Base-by-base conservation (phyloP, 2,329 filamentous ascomycete genomes). In the Penicillium sp. region DNA sequence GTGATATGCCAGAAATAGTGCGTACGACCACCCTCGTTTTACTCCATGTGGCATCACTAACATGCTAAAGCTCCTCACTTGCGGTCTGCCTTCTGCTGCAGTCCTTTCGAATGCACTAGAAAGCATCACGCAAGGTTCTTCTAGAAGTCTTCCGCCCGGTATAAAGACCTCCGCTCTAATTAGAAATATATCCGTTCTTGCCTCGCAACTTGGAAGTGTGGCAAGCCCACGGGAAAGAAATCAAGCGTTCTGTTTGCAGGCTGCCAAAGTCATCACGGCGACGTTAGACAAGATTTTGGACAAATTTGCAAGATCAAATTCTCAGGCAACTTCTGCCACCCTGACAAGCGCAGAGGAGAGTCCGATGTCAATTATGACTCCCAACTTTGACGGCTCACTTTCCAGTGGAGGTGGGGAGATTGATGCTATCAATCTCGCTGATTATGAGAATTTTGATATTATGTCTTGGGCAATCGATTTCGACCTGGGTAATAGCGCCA, bases 1-100 rank as follows among this genome's bases (percentile, higher is more conserved):
- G 19, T 50, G 62, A 64, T 57, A 16, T 62, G 4, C 57, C 62
- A 44, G 60, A 46, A 53, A 50, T 64, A 13, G 62, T 64, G 55
- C 10, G 58, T 39, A 22, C 24, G 24, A 22, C 19, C 14, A n/a
- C 40, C 9, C 11, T 16, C 19, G 10, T 2, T 40, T 11, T 35
- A 19, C 16, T 37, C 35, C 35, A 4, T 33, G 13, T 11, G 10
- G 2, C 31, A 35, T 49, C 4, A 31, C 52, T 60, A n/a, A 62
- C 37, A 37, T 6, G 14, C 1, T n/a, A 3, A 33, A 64, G 62
- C 37, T 62, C 49, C 51, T 64, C 1, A 44, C 58, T 3, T 60
- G 52, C 19, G 62, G 62, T 11, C 35, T 64, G 40, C 58, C 62
- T 2, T 62, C 55, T 22, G 62, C 62, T 14, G 33, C 58, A 16